Conservation (phyloP, 129 eudicot species). For the Arctium lappa region DNA sequence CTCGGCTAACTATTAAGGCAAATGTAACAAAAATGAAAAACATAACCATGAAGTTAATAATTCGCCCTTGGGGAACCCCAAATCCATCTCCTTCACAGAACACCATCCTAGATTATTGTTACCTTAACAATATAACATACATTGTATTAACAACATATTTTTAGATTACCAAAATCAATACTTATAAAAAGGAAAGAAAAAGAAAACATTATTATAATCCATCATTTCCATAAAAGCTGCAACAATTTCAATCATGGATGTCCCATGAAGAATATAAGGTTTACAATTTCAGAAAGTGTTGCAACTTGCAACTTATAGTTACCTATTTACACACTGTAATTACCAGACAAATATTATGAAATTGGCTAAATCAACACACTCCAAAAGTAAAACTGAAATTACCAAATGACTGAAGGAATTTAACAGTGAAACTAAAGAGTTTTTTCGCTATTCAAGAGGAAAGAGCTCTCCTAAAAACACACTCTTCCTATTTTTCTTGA, state of each 20-base stretch:
- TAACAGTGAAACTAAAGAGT: too few relatives aligned
- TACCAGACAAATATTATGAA: not conserved
- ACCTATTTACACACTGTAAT: not conserved
- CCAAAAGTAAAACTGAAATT: too few relatives aligned
- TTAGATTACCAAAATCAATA: not conserved
- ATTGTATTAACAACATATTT: not conserved
- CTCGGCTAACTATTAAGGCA: not conserved
- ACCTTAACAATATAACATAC: not conserved
- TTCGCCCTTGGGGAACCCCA: not conserved
- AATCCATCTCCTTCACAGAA: not conserved
- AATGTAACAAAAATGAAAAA: not conserved
- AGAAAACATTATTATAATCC: not conserved
- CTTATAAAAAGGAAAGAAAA: not conserved
- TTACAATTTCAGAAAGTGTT: not conserved
- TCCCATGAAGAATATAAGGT: not conserved
- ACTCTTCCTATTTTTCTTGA: too few relatives aligned
- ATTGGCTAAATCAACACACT: too few relatives aligned
- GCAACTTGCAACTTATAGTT: not conserved
- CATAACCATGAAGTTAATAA: not conserved
- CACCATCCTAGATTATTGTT: not conserved
- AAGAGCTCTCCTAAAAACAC: too few relatives aligned
- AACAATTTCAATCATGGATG: not conserved
- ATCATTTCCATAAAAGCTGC: not conserved
- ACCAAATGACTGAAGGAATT: too few relatives aligned
- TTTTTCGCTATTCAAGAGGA: too few relatives aligned